Conservation (phyloP, 441 rosid species). For the Pelargonium australe region DNA sequence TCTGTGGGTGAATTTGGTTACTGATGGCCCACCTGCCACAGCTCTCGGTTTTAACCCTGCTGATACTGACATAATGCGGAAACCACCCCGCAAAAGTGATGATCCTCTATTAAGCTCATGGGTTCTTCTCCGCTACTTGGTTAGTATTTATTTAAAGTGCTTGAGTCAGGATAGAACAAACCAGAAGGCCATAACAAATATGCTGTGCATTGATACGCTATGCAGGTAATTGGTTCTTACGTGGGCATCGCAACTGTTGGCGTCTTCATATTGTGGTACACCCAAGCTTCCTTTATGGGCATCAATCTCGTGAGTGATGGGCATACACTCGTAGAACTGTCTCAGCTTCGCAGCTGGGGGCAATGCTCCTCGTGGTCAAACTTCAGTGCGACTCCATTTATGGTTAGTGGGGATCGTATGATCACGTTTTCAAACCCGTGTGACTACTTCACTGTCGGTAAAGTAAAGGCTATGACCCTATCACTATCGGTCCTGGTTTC, state of each 20-base stretch:
- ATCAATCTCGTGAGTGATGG: slow-evolving; percentile 37
- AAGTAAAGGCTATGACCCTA: slow-evolving; percentile 82
- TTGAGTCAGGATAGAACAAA: too few species aligned
- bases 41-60: slow-evolving; percentile 52
- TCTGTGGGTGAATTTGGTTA: slow-evolving; percentile 49
- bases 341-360: slow-evolving; percentile 43
- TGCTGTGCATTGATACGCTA: neutral
- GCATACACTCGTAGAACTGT: slow-evolving; percentile 34
- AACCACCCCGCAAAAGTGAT: slow-evolving; percentile 42
- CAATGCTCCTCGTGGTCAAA: slow-evolving; percentile 41
- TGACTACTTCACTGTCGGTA: slow-evolving; percentile 69
- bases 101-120: slow-evolving; percentile 39
- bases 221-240: slow-evolving; percentile 39
- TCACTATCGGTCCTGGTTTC: slow-evolving; percentile 88
- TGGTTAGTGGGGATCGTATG: slow-evolving; percentile 31
- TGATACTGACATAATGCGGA: slow-evolving; percentile 41
- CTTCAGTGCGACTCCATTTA: slow-evolving; percentile 35
- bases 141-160: slow-evolving; percentile 9
- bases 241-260: slow-evolving; percentile 46
- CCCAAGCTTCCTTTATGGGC: slow-evolving; percentile 38
- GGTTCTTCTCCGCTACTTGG: slow-evolving; percentile 50
- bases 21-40: slow-evolving; percentile 51
- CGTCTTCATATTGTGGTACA: slow-evolving; percentile 39
- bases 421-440: slow-evolving; percentile 42
- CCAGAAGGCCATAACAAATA: neutral